These are phyloP conservation scores for Periconia digitata DNA, from an alignment of 2,329 filamentous ascomycete genomes.

Conservation along the genomic window DNA sequence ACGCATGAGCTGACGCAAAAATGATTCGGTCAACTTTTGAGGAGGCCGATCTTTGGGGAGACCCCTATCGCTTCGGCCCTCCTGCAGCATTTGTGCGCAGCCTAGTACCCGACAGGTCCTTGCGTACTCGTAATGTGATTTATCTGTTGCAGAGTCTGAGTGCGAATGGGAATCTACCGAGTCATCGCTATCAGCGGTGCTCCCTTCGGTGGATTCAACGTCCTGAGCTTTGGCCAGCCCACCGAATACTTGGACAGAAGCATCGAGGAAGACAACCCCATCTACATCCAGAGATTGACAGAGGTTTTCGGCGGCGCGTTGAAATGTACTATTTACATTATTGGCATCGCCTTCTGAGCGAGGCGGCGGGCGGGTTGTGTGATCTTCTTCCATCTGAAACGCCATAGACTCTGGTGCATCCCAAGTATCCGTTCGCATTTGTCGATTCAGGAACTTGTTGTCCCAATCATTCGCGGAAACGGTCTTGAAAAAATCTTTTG, in stretches of 20 bases:
- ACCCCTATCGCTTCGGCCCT: no score
- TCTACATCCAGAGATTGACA: conserved; percentile 36
- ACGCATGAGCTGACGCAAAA: no score
- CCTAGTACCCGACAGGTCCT: conserved; percentile 2
- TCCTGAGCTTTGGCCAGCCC: no score
- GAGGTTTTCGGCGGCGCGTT: conserved; percentile 37
- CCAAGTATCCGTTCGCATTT: no score
- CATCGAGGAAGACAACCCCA: conserved; percentile 40
- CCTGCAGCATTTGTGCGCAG: no score
- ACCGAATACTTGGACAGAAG: no score
- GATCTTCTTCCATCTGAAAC: no score
- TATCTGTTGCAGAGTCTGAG: conserved; percentile 32
- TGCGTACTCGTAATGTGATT: conserved; percentile 19
- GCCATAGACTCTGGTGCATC: no score
- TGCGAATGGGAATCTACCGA: conserved; percentile 30
- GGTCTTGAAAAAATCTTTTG: conserved; percentile 47
- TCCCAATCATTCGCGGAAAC: background rate
- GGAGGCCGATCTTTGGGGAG: no score
- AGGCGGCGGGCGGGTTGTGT: no score
- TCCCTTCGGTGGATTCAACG: conserved; percentile 23
- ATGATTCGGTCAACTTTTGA: no score
- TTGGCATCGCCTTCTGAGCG: conserved; percentile 24
- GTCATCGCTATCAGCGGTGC: conserved; percentile 17
- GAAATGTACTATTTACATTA: conserved; percentile 31
- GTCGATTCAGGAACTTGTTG: background rate